Base-by-base conservation (phyloP, 2,329 filamentous ascomycete species). In the Helotiales sp. region DNA sequence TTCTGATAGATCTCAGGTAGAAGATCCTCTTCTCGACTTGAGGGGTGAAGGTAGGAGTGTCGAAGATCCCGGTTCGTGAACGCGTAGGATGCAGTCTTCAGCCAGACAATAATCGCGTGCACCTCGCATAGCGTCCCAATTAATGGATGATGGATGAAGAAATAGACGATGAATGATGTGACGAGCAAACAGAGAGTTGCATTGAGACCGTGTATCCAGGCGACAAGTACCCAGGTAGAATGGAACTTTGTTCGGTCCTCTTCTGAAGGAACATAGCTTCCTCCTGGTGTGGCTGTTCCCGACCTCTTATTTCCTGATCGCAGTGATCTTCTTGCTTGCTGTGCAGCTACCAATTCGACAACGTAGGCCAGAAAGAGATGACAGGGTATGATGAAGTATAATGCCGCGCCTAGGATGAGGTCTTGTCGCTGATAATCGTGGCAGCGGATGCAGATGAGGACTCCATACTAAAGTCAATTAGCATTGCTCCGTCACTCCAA, bases 21-120 rank as follows among this genome's bases (percentile, higher is more conserved):
- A 24, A 84, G 81, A 46, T 85, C 83, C 51, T 87, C 81, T 57
- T 89, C 85, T 60, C 83, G 82, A 54, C 81, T 80, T 40, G 80
- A 78, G 1, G 91, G 90, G 69, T 96, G 90, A 22, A 98, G 81
- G 71, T 91, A 91, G 17, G 93, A 91, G 71, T 96, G 91, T 38
- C 95, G 89, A 31, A 99, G 83, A 72, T 99, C 95, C 63, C 95
- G 87, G 74, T 99, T 99, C 25, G 95, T 98, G 69, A 98, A 90
- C 24, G 93, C 95, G 71, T 98, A 99, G 0, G 93, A 97, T 63
- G 91, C 90, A 30, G 90, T 93, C 78, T 99, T 99, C 68, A 99
- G 83, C 88, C 93, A 97, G 51, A 98, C 93, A 55, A 98, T 90
- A 68, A 98, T 87, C 63, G 93, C 92, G 72, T 99, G 95, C 60